Conservation (phyloP, 352 stramenopile genomes). For the Phytophthora pinifolia region DNA sequence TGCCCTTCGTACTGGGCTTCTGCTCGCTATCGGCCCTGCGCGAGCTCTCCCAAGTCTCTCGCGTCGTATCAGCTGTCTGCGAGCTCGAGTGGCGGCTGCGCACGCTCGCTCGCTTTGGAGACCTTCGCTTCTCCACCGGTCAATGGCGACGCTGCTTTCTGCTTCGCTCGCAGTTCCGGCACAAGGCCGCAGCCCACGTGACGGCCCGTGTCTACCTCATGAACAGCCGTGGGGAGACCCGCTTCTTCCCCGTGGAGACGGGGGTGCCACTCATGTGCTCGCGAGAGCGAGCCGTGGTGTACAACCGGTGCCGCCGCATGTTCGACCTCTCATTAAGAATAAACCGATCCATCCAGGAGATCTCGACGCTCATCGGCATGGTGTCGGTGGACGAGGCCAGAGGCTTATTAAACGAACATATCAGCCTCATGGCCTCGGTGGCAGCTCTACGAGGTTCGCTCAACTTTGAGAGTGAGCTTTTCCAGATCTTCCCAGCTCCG, state of each 20-base stretch:
- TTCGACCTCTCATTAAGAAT: conserved; percentile 87
- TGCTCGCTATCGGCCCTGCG: conserved; percentile 47
- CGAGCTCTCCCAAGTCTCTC: conserved; percentile 45
- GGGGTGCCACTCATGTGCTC: conserved; percentile 78
- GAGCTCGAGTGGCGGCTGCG: conserved; percentile 70
- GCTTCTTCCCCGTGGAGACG: conserved; percentile 55
- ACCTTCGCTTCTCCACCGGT: conserved; percentile 48
- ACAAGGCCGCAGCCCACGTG: conserved; percentile 56
- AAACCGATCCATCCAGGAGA: conserved; percentile 87
- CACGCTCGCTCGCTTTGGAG: conserved; percentile 48
- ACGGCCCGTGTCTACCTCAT: conserved; percentile 81
- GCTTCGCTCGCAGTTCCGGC: conserved; percentile 61
- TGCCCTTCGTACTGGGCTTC: conserved; percentile 61
- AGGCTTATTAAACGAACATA: conserved; percentile 79
- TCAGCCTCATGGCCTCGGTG: conserved; percentile 83
- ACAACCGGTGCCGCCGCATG: conserved; percentile 85
- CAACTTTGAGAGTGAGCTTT: conserved; percentile 86
- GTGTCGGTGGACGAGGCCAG: conserved; percentile 78
- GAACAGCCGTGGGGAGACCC: conserved; percentile 75
- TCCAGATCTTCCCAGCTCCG: conserved; percentile 78
- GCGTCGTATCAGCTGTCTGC: conserved; percentile 40
- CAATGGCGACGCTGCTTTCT: conserved; percentile 70
- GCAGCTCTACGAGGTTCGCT: conserved; percentile 72
- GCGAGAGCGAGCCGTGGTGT: conserved; percentile 69
- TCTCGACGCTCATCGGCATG: conserved; percentile 82